Evolutionary conservation across 2,329 filamentous ascomycete species (phyloP), one percentile per base, ranked within the genome.

Genomic region (Stemphylium vesicarium): DNA sequence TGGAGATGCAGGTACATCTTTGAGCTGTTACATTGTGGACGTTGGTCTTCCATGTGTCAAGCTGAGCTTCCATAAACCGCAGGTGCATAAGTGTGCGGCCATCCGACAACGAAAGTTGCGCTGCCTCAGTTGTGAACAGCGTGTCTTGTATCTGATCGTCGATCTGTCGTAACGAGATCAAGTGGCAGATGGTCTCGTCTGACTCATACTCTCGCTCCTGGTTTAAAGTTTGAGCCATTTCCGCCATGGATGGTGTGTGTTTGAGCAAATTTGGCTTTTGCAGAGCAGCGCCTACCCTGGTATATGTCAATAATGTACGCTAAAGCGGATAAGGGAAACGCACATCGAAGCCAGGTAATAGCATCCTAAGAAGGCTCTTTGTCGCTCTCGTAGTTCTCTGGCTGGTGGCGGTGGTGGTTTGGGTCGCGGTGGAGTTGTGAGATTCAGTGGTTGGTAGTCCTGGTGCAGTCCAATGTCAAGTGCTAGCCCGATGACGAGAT

Each of bases 321-420:
- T 31, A 3, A 5, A 18, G 7, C 3, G 2, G 2, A 13, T 12
- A 4, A 18, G 13, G 15, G 8, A 5, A 15, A 53, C 63, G 18
- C 56, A 72, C 71, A 68, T 64, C 1, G 72, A 73, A 0, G 71
- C 68, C 13, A 75, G 52, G 20, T 72, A 73, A 26, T 74, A 75
- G 40, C 70, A 74, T 1, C 70, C 72, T 20, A 75, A 58, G 32
- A 70, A 72, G 0, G 72, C 59, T 26, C 71, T 63, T 33, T 74
- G 62, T 15, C 67, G 65, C 33, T 72, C 70, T 13, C 64, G 56
- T 31, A 63, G 62, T 18, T 68, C 64, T 15, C 53, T 15, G 2
- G 45, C n/a, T 37, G 56, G 56, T 16, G 50, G 59, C 4, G 57
- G 56, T 4, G 53, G 53, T n/a, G 60, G 48, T 15, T 50, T 53